Percentiles rank a stretch among this genome's conserved stretches.
Conservation (phyloP, 2,329 filamentous ascomycete genomes). For the Cercospora zeina region DNA sequence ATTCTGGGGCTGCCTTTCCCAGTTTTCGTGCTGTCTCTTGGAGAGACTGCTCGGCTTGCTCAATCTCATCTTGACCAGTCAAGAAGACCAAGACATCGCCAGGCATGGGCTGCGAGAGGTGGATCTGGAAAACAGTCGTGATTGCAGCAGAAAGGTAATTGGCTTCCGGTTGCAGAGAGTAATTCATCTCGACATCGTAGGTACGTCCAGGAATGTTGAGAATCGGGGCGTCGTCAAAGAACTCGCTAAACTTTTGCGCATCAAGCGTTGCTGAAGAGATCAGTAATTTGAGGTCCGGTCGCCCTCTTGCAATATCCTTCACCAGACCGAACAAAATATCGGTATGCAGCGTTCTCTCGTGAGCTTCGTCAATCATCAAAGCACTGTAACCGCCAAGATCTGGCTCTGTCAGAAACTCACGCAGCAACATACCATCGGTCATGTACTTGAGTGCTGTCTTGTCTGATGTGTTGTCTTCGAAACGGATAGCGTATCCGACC, state of each 20-base stretch:
- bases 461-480: slow-evolving; percentile 87
- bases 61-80: slow-evolving; percentile 95
- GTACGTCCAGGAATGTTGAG: slow-evolving; percentile 90
- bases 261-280: slow-evolving; percentile 96
- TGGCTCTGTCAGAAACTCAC: slow-evolving; percentile 87
- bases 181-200: slow-evolving; percentile 89
- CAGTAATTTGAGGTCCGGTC: slow-evolving; percentile 83
- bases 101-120: slow-evolving; percentile 71
- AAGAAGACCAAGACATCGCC: slow-evolving; percentile 95
- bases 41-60: slow-evolving; percentile 79
- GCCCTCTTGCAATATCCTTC: slow-evolving; percentile 80
- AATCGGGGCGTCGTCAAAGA: slow-evolving; percentile 89
- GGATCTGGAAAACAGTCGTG: slow-evolving; percentile 92
- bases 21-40: slow-evolving; percentile 84
- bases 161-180: slow-evolving; percentile 84
- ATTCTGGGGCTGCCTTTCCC: slow-evolving; percentile 77
- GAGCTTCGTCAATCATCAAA: slow-evolving; percentile 95
- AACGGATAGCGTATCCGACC: slow-evolving; percentile 92
- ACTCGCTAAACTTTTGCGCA: slow-evolving; percentile 84
- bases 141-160: slow-evolving; percentile 91
- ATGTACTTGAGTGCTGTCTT: slow-evolving; percentile 94
- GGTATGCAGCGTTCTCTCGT: slow-evolving; percentile 87
- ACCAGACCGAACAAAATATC: slow-evolving; percentile 86
- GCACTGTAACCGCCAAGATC: slow-evolving; percentile 79
- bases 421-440: slow-evolving; percentile 93